Evolutionary conservation across 108 stramenopile genomes (phyloP).

Genomic region (Pseudonitzschia multistriata): DNA sequence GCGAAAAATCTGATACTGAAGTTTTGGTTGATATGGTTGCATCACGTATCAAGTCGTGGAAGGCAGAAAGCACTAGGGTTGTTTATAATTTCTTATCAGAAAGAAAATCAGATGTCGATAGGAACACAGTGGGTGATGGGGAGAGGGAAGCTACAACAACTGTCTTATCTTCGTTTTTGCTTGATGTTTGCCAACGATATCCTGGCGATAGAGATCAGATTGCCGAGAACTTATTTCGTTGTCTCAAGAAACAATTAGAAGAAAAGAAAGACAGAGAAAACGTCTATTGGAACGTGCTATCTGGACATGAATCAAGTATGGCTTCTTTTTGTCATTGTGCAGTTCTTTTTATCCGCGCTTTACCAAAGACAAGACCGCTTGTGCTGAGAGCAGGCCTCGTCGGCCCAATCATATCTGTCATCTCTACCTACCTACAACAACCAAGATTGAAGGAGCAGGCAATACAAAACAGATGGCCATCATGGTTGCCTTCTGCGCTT

Average conservation of each 20-base stretch:
- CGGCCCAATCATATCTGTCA: conserved; percentile 42
- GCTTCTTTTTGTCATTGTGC: conserved; percentile 61
- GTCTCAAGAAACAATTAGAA: conserved; percentile 34
- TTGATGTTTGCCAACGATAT: conserved; percentile 55
- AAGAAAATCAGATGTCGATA: background rate
- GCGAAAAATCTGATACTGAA: conserved; percentile 7
- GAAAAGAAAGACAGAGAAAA: conserved; percentile 8
- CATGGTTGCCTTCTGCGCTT: conserved; percentile 66
- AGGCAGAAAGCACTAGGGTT: conserved; percentile 16
- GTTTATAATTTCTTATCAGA: conserved; percentile 17
- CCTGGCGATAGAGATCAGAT: conserved; percentile 46
- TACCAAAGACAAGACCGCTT: conserved; percentile 55
- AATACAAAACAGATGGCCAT: conserved; percentile 48
- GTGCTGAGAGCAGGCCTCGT: conserved; percentile 61
- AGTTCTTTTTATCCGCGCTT: conserved; percentile 64
- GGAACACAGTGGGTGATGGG: conserved; percentile 31
- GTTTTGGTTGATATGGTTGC: conserved; percentile 21
- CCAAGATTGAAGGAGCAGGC: background rate
- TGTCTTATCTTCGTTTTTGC: conserved; percentile 68
- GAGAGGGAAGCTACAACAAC: conserved; percentile 70
- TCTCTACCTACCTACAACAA: conserved; percentile 22
- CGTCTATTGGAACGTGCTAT: conserved; percentile 3
- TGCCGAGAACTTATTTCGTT: conserved; percentile 37
- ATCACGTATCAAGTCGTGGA: conserved; percentile 18
- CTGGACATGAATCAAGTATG: conserved; percentile 24